phyloP scores from a whole-genome alignment of 2,329 filamentous ascomycete genomes.

The Venturia aucupariae region DNA sequence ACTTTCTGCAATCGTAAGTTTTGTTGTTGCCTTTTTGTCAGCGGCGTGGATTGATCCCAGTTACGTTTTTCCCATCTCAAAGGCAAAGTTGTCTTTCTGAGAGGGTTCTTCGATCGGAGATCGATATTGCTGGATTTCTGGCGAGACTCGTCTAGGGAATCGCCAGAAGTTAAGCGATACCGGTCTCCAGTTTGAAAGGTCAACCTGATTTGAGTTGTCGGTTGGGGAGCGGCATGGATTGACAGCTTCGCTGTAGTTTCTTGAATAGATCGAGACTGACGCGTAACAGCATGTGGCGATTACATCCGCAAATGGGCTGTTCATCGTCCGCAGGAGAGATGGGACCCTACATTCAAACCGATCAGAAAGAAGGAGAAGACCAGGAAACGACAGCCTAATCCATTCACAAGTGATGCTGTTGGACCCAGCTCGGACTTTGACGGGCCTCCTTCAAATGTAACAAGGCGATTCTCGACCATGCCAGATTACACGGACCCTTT shows the following conservation, averaged over 20 bases:
- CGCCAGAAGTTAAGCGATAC: not conserved
- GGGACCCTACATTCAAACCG: constrained; percentile 46
- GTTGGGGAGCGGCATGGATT: not conserved
- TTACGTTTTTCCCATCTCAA: too few species aligned
- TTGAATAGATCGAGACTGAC: not conserved
- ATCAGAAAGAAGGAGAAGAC: constrained; percentile 43
- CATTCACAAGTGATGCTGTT: constrained; percentile 20
- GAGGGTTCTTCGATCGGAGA: not conserved
- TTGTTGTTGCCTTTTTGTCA: constrained; percentile 39
- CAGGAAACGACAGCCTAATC: constrained; percentile 22
- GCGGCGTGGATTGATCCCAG: not conserved
- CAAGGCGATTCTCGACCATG: constrained; percentile 28
- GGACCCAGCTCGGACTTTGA: constrained; percentile 22
- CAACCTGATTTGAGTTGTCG: not conserved
- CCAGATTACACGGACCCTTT: constrained; percentile 12
- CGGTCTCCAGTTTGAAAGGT: not conserved
- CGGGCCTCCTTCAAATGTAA: constrained; percentile 30
- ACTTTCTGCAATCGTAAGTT: constrained; percentile 79
- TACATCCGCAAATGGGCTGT: constrained; percentile 85
- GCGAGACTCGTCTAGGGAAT: not conserved
- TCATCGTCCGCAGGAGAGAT: constrained; percentile 75
- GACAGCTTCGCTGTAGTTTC: not conserved
- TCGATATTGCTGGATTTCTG: not conserved
- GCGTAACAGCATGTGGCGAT: constrained; percentile 64
- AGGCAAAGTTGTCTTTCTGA: not conserved